These are phyloP conservation scores for Punctularia strigosozonata DNA, from an alignment of 768 basidiomycete genomes.

Conservation along the genomic window DNA sequence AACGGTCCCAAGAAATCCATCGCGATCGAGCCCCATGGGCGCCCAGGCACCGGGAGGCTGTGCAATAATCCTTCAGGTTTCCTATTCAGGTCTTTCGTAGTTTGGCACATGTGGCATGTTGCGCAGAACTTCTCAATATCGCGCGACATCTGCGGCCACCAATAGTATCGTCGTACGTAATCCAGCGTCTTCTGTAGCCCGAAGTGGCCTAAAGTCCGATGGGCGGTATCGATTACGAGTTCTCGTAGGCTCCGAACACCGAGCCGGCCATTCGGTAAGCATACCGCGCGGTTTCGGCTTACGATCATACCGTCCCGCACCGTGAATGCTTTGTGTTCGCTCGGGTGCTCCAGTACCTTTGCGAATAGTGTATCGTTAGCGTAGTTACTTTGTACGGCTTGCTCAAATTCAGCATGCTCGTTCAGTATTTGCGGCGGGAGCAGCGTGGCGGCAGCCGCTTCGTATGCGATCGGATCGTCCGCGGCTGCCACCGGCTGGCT, in stretches of 20 bases:
- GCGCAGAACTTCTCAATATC: slow-evolving; percentile 5
- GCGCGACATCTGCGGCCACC: slow-evolving; percentile 15
- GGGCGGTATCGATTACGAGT: slow-evolving; percentile 12
- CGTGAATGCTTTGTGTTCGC: background rate
- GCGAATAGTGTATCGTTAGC: background rate
- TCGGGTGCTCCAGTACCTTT: background rate
- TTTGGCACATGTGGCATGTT: slow-evolving; percentile 8
- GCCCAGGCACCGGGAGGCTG: slow-evolving; percentile 10
- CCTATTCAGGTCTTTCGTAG: slow-evolving; percentile 2
- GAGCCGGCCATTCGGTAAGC: slow-evolving; percentile 9
- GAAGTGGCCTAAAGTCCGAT: slow-evolving; percentile 18
- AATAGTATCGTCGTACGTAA: slow-evolving; percentile 18
- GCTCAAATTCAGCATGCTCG: background rate
- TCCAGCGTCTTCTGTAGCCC: slow-evolving; percentile 12
- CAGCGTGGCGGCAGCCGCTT: background rate
- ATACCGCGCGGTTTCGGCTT: slow-evolving; percentile 7
- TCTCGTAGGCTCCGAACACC: slow-evolving; percentile 6
- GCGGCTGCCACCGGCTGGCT: background rate
- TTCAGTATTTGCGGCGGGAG: background rate
- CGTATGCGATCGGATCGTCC: background rate
- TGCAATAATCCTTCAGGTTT: slow-evolving; percentile 16
- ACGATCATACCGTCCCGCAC: background rate
- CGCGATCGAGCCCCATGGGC: slow-evolving; percentile 22
- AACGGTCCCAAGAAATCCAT: slow-evolving; percentile 24
- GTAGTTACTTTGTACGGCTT: background rate